A percentile compares a stretch with the other conserved stretches of the same genome.
These are phyloP conservation scores for Ogataea nonfermentans DNA, from an alignment of 805 yeast genomes.

Conservation along the genomic window DNA sequence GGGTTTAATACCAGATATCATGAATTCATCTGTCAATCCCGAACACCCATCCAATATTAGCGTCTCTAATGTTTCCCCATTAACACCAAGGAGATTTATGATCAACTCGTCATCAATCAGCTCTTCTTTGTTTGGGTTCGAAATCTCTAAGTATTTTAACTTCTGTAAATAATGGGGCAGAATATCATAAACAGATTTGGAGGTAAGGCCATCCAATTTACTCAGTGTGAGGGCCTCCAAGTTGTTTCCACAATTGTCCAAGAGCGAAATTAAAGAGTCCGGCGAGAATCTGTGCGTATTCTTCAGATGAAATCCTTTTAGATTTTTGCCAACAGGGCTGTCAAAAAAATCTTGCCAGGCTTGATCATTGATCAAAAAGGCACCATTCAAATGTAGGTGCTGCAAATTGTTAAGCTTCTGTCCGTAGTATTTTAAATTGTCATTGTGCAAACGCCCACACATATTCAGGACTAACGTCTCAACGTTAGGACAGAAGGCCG, in stretches of 20 bases:
- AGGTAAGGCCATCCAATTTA: slow-evolving; percentile 69
- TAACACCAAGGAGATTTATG: slow-evolving; percentile 54
- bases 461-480: slow-evolving; percentile 67
- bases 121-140: slow-evolving; percentile 65
- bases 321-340: slow-evolving; percentile 44
- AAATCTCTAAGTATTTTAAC: slow-evolving; percentile 58
- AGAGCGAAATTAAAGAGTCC: slow-evolving; percentile 58
- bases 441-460: slow-evolving; percentile 92
- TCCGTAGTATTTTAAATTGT: slow-evolving; percentile 61
- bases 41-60: slow-evolving; percentile 73
- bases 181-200: slow-evolving; percentile 54
- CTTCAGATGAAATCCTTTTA: slow-evolving; percentile 59
- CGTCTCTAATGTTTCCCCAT: slow-evolving; percentile 58
- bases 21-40: slow-evolving; percentile 62
- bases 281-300: slow-evolving; percentile 83
- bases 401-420: slow-evolving; percentile 55
- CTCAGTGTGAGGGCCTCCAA: slow-evolving; percentile 60
- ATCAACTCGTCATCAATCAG: slow-evolving; percentile 67
- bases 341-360: slow-evolving; percentile 80
- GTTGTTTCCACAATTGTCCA: slow-evolving; percentile 57
- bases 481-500: slow-evolving; percentile 75
- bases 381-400: slow-evolving; percentile 75
- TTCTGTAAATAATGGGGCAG: slow-evolving; percentile 61
- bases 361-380: slow-evolving; percentile 74
- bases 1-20: slow-evolving; percentile 54